phyloP scores from a whole-genome alignment of 2,329 filamentous ascomycete genomes.

The Bisporella sp. region DNA sequence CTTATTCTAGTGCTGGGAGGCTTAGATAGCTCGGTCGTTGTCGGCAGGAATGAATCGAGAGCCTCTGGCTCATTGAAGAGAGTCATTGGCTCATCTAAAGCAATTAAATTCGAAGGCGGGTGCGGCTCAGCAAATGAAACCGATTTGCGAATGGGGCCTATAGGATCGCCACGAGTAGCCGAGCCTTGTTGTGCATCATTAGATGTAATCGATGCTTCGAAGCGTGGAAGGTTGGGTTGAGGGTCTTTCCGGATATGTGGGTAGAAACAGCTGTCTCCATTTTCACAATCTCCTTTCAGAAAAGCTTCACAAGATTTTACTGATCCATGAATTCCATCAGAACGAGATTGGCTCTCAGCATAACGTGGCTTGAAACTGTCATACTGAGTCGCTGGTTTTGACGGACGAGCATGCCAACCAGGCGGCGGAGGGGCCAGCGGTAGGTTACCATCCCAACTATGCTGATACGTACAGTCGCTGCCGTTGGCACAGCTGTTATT shows the following conservation, averaged over 20 bases:
- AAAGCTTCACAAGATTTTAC: too few relatives aligned
- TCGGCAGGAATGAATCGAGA: background rate
- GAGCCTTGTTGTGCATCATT: background rate
- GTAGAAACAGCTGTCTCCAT: too few relatives aligned
- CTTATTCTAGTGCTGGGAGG: slow-evolving; percentile 7
- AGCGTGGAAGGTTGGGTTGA: background rate
- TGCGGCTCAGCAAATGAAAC: background rate
- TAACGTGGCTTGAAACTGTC: background rate
- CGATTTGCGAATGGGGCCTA: background rate
- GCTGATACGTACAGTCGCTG: slow-evolving; percentile 3
- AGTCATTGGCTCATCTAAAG: background rate
- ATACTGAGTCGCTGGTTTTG: background rate
- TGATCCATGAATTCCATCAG: too few relatives aligned
- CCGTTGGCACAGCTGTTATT: slow-evolving; percentile 3
- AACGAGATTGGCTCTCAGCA: background rate
- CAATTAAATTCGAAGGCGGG: too few relatives aligned
- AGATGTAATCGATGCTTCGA: background rate
- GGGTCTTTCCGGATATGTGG: background rate
- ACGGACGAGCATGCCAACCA: too few relatives aligned
- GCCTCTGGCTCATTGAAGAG: slow-evolving; percentile 4
- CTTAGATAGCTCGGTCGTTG: background rate
- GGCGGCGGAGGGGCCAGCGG: background rate
- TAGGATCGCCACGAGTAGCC: background rate
- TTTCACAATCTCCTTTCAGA: too few relatives aligned
- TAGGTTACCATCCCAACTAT: background rate